A percentile compares a stretch with the other conserved stretches of the same genome.
phyloP scores from a whole-genome alignment of 257 asterid genomes.

The Anisodus tanguticus region DNA sequence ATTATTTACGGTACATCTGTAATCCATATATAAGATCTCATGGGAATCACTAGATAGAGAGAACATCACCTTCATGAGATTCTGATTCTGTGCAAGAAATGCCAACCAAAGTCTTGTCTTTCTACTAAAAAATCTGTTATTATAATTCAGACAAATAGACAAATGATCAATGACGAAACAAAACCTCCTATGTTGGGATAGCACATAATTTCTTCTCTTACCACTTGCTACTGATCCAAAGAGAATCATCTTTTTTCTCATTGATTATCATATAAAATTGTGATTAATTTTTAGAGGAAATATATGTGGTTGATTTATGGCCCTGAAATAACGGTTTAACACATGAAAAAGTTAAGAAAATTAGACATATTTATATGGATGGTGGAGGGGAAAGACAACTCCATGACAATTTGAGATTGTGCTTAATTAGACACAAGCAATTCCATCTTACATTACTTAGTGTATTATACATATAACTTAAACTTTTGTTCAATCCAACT shows the following conservation, averaged over 20 bases:
- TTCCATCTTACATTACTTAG: too few relatives aligned
- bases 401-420: too few relatives aligned
- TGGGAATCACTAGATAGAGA: conserved; percentile 41
- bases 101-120: conserved; percentile 31
- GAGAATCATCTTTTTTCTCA: neutral
- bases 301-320: neutral
- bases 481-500: too few relatives aligned
- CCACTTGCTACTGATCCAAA: neutral
- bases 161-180: neutral
- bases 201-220: neutral
- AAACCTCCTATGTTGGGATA: neutral
- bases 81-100: conserved; percentile 42
- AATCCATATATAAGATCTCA: conserved; percentile 36
- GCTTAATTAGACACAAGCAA: too few relatives aligned
- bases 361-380: too few relatives aligned
- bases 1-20: neutral
- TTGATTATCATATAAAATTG: neutral
- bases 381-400: too few relatives aligned
- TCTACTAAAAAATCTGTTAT: neutral
- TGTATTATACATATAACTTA: too few relatives aligned
- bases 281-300: neutral
- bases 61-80: conserved; percentile 47
- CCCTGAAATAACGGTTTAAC: too few relatives aligned
- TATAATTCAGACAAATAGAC: neutral
- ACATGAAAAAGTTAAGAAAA: too few relatives aligned